Conservation (phyloP, 768 basidiomycete genomes). For the Nidularia pulvinata region DNA sequence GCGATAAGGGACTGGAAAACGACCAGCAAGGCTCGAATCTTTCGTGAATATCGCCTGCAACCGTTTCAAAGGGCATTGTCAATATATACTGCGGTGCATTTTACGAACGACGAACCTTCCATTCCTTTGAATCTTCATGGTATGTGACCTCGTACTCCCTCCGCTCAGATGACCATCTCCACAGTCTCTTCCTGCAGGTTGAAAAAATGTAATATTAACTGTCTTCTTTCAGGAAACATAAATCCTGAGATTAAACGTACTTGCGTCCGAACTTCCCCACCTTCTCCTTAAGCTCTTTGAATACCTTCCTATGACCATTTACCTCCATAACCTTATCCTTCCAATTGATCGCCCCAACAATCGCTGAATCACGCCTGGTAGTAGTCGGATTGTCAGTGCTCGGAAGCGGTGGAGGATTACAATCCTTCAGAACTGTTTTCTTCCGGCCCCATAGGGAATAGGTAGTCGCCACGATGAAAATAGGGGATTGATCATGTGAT, state of each 20-base stretch:
- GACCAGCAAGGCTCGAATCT: constrained; percentile 26
- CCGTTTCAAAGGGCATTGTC: no score
- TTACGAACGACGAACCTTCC: constrained; percentile 49
- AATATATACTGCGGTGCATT: no score
- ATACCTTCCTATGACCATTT: constrained; percentile 32
- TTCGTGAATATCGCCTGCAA: constrained; percentile 17
- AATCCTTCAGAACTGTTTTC: constrained; percentile 43
- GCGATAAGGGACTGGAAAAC: constrained; percentile 42
- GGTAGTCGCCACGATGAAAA: constrained; percentile 43
- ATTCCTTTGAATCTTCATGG: constrained; percentile 34
- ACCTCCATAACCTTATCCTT: constrained; percentile 47
- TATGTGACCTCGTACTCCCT: constrained; percentile 44
- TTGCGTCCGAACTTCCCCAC: constrained; percentile 34
- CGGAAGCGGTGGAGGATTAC: constrained; percentile 38
- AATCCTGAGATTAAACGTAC: constrained; percentile 14
- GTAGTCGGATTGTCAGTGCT: no score
- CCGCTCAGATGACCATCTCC: constrained; percentile 41
- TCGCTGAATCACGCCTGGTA: constrained; percentile 9
- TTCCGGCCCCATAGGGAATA: constrained; percentile 41
- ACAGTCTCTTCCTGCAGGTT: constrained; percentile 30
- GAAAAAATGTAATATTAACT: no score
- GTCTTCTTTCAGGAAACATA: neutral
- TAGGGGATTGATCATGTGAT: constrained; percentile 38
- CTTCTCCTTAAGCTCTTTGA: constrained; percentile 38
- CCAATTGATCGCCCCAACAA: constrained; percentile 52